Conservation (phyloP, 2,329 filamentous ascomycete species). For the Aspergillus ibericus region DNA sequence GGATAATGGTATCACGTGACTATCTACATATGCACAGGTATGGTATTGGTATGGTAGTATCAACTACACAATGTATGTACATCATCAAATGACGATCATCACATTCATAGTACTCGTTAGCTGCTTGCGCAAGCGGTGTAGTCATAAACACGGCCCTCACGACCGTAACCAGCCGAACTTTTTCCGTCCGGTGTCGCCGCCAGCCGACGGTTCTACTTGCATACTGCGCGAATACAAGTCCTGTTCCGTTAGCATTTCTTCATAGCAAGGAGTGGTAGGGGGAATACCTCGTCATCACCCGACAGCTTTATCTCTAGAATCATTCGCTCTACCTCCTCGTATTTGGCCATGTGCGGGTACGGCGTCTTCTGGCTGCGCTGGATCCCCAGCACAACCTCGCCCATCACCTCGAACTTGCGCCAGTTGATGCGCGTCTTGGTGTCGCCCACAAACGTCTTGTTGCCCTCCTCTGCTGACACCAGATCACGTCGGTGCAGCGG, state of each 20-base stretch:
- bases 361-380: slow-evolving; percentile 87
- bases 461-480: slow-evolving; percentile 88
- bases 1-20: slow-evolving; percentile 3
- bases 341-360: slow-evolving; percentile 70
- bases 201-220: slow-evolving; percentile 52
- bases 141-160: slow-evolving; percentile 19
- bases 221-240: slow-evolving; percentile 61
- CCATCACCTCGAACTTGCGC: slow-evolving; percentile 97
- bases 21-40: not conserved
- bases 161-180: slow-evolving; percentile 47
- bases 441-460: slow-evolving; percentile 78
- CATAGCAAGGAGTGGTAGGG: not conserved
- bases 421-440: slow-evolving; percentile 82
- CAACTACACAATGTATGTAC: slow-evolving; percentile 21
- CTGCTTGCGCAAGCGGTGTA: slow-evolving; percentile 10
- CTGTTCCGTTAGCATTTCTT: slow-evolving; percentile 35
- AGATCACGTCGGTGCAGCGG: slow-evolving; percentile 87
- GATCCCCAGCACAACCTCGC: slow-evolving; percentile 84
- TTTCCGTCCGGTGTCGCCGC: slow-evolving; percentile 38
- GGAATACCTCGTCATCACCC: slow-evolving; percentile 81
- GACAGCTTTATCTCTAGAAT: slow-evolving; percentile 79
- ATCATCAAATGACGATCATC: slow-evolving; percentile 22
- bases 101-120: slow-evolving; percentile 21
- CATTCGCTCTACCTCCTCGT: slow-evolving; percentile 70
- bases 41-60: not conserved